Conservation (phyloP, 306 rosid species). For the Ammopiptanthus mongolicus region DNA sequence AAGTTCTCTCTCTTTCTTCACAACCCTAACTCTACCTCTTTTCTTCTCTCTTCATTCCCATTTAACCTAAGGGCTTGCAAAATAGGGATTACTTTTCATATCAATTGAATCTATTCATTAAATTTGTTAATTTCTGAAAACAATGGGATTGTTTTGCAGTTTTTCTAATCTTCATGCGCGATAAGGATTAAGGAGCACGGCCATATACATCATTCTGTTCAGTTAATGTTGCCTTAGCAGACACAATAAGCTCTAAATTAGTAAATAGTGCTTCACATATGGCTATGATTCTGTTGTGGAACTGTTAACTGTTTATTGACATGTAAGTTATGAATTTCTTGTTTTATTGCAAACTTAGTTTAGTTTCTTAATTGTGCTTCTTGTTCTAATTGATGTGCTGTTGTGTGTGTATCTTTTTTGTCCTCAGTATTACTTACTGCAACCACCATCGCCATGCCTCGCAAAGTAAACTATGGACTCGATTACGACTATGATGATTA, state of each 20-base stretch:
- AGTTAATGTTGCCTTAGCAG: background rate
- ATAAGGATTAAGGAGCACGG: background rate
- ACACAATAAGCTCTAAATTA: background rate
- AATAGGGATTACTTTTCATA: background rate
- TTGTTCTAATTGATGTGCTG: background rate
- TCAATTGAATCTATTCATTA: background rate
- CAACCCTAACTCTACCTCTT: background rate
- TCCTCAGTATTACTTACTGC: conserved; percentile 4
- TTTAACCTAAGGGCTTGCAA: background rate
- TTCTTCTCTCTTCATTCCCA: background rate
- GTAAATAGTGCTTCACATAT: background rate
- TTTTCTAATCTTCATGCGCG: background rate
- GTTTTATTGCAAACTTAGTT: background rate
- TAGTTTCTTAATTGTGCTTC: background rate
- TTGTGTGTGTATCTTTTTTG: background rate
- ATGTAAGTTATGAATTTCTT: background rate
- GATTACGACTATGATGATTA: conserved; percentile 53
- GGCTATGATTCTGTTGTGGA: background rate
- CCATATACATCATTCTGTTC: background rate
- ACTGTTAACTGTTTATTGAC: background rate
- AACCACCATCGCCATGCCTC: conserved; percentile 59
- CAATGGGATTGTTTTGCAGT: background rate
- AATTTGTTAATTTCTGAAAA: background rate
- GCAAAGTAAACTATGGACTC: conserved; percentile 55
- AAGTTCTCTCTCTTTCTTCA: background rate